A percentile compares a stretch with the other conserved stretches of the same genome.
Evolutionary conservation across 1,139 yeast species (phyloP).

Genomic region (Scheffersomyces illinoinensis): DNA sequence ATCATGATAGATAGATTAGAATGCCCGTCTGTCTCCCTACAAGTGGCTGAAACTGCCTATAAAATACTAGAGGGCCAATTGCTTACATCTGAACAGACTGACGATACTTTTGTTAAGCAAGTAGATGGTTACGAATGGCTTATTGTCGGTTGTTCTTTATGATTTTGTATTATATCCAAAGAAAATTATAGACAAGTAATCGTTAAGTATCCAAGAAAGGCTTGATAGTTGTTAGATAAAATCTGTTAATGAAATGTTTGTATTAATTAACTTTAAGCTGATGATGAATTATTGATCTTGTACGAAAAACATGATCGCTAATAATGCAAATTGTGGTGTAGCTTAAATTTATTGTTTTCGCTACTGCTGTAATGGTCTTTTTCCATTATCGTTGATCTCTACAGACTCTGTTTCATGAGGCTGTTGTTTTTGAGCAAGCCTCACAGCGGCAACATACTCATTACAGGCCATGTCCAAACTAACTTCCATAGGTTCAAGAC

Average conservation of each 20-base stretch:
- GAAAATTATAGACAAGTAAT: background rate
- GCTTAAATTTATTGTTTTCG: too few relatives aligned
- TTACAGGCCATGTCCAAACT: constrained; percentile 33
- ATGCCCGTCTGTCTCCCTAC: background rate
- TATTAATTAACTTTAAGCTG: too few relatives aligned
- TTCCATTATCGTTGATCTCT: constrained; percentile 29
- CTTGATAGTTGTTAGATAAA: too few relatives aligned
- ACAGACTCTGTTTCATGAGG: constrained; percentile 9
- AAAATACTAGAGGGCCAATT: background rate
- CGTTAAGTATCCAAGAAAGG: too few relatives aligned
- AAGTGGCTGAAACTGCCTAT: background rate
- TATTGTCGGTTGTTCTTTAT: constrained; percentile 1
- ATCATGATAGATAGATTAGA: background rate
- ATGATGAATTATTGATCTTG: too few relatives aligned
- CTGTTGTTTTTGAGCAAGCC: constrained; percentile 8
- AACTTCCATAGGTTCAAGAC: constrained; percentile 28
- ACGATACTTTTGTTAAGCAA: background rate
- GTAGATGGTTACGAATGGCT: constrained; percentile 7
- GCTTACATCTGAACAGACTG: background rate
- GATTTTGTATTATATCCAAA: background rate
- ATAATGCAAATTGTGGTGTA: background rate
- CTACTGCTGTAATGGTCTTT: constrained; percentile 16
- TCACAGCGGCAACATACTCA: constrained; percentile 33
- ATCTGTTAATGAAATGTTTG: too few relatives aligned
- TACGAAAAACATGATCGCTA: background rate